phyloP scores from a whole-genome alignment of 345 rosid genomes.

The Excoecaria agallocha region DNA sequence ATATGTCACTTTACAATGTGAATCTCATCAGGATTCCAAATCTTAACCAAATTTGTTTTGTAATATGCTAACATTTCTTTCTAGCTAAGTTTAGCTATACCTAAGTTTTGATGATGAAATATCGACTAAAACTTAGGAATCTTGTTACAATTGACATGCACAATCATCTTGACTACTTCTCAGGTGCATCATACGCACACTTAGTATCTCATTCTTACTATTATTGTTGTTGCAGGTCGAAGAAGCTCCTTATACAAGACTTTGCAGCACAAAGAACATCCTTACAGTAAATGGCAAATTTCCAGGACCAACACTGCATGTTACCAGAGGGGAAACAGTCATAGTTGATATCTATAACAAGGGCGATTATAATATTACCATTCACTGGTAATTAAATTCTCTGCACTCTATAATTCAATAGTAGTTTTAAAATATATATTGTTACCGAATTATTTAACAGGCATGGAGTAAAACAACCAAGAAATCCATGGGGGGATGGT shows the following conservation, averaged over 20 bases:
- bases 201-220: neutral
- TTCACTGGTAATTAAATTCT: neutral
- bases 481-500: slow-evolving; percentile 5
- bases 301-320: slow-evolving; percentile 2
- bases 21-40: too few relatives aligned
- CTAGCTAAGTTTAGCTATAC: too few relatives aligned
- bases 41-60: too few relatives aligned
- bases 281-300: neutral
- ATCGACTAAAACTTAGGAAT: too few relatives aligned
- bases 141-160: too few relatives aligned
- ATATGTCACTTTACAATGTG: too few relatives aligned
- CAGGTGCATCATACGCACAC: too few relatives aligned
- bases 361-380: neutral
- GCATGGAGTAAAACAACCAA: neutral
- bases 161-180: too few relatives aligned
- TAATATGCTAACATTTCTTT: too few relatives aligned
- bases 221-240: neutral
- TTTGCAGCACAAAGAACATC: slow-evolving; percentile 1
- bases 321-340: neutral
- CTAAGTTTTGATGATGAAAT: too few relatives aligned
- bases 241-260: neutral
- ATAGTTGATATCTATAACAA: neutral
- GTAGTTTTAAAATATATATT: too few relatives aligned
- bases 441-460: neutral
- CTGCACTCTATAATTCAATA: neutral